Base-by-base conservation (phyloP, 257 asterid species). In the Solanum rostratum region DNA sequence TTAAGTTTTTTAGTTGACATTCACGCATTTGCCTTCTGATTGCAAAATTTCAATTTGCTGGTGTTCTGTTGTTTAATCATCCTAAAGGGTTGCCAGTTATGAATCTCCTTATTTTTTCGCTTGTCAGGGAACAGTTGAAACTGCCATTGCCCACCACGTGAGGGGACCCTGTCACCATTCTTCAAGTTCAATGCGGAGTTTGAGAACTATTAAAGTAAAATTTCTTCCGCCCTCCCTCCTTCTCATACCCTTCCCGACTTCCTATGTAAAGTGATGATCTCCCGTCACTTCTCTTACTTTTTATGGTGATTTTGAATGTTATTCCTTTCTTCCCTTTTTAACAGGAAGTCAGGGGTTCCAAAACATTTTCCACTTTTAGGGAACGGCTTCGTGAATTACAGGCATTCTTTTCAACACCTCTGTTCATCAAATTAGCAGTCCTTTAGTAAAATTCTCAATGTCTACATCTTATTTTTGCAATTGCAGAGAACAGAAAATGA, bases 341-440 rank as follows among this genome's bases (percentile, higher is more conserved):
- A 84, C 97, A 95, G 99, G 90, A 93, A 92, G 91, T 80, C 83
- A 96, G 92, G 91, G 92, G 90, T 86, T 92, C 94, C 1, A 83
- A 85, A 84, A 86, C 82, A 71, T 97, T 97, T 89, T 90, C 98
- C 85, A 91, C 96, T 70, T 95, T 93, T 92, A 90, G 89, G 85
- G 99, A 97, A 86, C 93, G 98, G 78, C 98, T 97, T 87, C 97
- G 89, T 43, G 93, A 93, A 92, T 88, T 97, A 85, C 99, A 97
- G 98, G 99, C 91, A 93, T 84, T n/a, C 81, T 52, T 74, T 79
- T 53, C 5, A 69, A 33, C 85, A 68, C 15, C 69, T 13, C 19
- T 39, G 57, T 49, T 89, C 66, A 33, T 87, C 66, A 60, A 55
- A 7, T 71, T 57, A 74, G n/a, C 19, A 59, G 79, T 68, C 37